Percentiles rank a stretch among this genome's conserved stretches.
These are phyloP conservation scores for Babesia bovis DNA, from an alignment of 169 alveolate genomes.

Conservation along the genomic window DNA sequence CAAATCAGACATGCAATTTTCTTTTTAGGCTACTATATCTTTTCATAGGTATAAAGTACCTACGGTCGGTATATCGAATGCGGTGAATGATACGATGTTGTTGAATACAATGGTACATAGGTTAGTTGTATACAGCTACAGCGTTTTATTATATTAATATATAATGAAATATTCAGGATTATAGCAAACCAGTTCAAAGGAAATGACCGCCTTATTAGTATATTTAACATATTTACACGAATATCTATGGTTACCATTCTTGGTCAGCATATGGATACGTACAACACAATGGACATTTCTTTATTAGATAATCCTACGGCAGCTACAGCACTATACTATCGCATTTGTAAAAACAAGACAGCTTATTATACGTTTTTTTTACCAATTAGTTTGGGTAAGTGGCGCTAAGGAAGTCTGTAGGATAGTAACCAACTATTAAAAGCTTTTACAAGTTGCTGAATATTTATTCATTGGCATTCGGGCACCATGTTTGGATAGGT, in stretches of 20 bases:
- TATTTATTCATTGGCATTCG: too few species aligned
- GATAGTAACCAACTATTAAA: too few species aligned
- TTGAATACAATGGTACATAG: conserved; percentile 70
- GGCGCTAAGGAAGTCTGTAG: too few species aligned
- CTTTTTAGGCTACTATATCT: not conserved
- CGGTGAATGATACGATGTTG: conserved; percentile 74
- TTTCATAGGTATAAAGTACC: conserved; percentile 72
- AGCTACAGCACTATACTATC: conserved; percentile 40
- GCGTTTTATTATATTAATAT: too few species aligned
- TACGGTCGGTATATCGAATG: conserved; percentile 74
- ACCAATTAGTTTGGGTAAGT: conserved; percentile 76
- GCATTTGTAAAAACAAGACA: conserved; percentile 71
- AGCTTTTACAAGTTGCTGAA: too few species aligned
- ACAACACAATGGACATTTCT: conserved; percentile 46
- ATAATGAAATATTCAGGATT: conserved; percentile 57
- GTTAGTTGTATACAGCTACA: conserved; percentile 30
- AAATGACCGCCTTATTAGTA: conserved; percentile 40
- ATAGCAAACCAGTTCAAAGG: conserved; percentile 54
- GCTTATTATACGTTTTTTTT: conserved; percentile 74
- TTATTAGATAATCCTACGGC: conserved; percentile 43
- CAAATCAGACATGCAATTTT: not conserved
- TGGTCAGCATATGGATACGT: conserved; percentile 78
- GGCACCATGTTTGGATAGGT: too few species aligned
- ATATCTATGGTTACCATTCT: conserved; percentile 73
- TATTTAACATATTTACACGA: conserved; percentile 63